Evolutionary conservation across 371 early-diverging fungal genomes (phyloP), one percentile per base, ranked within the genome.

Genomic region (Smittium culicis): DNA sequence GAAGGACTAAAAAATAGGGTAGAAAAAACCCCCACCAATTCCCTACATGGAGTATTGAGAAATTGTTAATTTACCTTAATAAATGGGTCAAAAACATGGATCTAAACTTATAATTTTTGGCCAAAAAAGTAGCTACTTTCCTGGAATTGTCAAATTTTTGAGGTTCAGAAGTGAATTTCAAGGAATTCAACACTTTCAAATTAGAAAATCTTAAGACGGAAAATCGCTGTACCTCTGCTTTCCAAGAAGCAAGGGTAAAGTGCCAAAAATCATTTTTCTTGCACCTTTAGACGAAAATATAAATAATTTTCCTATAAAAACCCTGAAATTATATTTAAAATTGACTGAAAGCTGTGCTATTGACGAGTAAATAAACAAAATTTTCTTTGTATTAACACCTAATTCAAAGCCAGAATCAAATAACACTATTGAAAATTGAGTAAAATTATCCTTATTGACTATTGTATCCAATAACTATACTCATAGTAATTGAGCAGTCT

Each of bases 251-350:
- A 59, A 59, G 25, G 60, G 60, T 59, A n/a, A 59, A 59, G 25
- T 8, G 28, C 25, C 8, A 11, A 59, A 59, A 59, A 59, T 59
- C 60, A 59, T 59, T 14, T 31, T 8, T 8, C 25, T 59, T 16
- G 5, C 27, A 59, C 60, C 60, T 16, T 59, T 59, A 59, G 25
- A 11, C 31, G 31, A n/a, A 8, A 59, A 59, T 59, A 59, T 8
- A 59, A 59, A 59, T 59, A 20, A 14, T 14, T 59, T 8, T 59
- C 60, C 60, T 11, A 27, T 59, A 59, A 59, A 59, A 31, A 59
- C 60, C 14, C 11, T 59, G 25, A 27, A 59, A 59, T 14, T 59
- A 11, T 59, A 59, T 59, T 31, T 59, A 59, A 59, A 59, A 59
- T 8, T 59, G n/a, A 59, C 60, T 31, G n/a, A 59, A 59, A 59